phyloP scores from a whole-genome alignment of 169 alveolate genomes.

The Plasmodium gonderi region DNA sequence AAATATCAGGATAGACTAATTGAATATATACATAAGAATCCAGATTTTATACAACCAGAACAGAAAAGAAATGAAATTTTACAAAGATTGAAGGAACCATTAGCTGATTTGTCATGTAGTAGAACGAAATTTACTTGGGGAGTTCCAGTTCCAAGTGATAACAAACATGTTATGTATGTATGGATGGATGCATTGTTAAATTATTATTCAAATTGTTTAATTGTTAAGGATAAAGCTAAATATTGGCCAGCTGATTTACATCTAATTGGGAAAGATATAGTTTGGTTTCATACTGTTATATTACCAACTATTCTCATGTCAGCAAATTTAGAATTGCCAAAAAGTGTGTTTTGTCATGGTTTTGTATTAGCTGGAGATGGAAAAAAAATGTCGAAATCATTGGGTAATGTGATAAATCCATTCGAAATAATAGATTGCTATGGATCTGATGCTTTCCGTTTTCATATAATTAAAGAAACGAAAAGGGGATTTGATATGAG shows the following conservation, averaged over 20 bases:
- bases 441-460: conserved; percentile 85
- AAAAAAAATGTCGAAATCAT: conserved; percentile 93
- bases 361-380: conserved; percentile 95
- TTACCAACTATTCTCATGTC: conserved; percentile 92
- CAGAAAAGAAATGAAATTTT: conserved; percentile 85
- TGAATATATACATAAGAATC: conserved; percentile 83
- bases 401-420: conserved; percentile 91
- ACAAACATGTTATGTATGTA: conserved; percentile 94
- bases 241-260: conserved; percentile 86
- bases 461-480: conserved; percentile 83
- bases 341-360: conserved; percentile 93
- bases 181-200: conserved; percentile 95
- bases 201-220: conserved; percentile 87
- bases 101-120: conserved; percentile 92
- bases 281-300: conserved; percentile 95
- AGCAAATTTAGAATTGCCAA: conserved; percentile 87
- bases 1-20: conserved; percentile 87
- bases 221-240: conserved; percentile 72
- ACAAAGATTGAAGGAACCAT: conserved; percentile 85
- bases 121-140: conserved; percentile 95
- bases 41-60: conserved; percentile 88
- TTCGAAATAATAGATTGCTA: conserved; percentile 80
- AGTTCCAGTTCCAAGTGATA: conserved; percentile 88
- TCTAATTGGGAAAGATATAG: conserved; percentile 91
- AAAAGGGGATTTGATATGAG: conserved; percentile 85